A percentile compares a stretch with the other conserved stretches of the same genome.
Evolutionary conservation across 106 monocot genomes (phyloP).

Genomic region (Gastrodia elata): DNA sequence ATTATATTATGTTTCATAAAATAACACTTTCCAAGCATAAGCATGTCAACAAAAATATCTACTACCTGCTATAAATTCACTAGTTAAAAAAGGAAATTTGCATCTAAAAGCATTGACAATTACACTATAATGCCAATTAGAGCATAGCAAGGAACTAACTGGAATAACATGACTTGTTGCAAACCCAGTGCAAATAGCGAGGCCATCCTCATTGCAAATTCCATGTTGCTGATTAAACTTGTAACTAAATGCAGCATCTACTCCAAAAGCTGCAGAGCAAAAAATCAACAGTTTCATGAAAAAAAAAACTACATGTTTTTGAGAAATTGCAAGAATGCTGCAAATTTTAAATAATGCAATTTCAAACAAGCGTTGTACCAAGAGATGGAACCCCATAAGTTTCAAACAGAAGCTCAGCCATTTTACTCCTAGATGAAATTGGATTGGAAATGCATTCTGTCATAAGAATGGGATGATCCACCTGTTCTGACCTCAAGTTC

Average conservation of each 20-base stretch:
- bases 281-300: background rate
- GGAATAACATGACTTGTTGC: slow-evolving; percentile 74
- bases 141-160: slow-evolving; percentile 38
- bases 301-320: background rate
- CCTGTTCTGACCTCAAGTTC: slow-evolving; percentile 46
- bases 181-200: slow-evolving; percentile 66
- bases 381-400: slow-evolving; percentile 82
- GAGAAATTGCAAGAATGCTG: background rate
- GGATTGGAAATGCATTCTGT: slow-evolving; percentile 92
- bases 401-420: slow-evolving; percentile 98
- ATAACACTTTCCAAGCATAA: background rate
- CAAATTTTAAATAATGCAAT: background rate
- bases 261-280: slow-evolving; percentile 75
- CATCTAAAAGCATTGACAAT: background rate
- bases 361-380: slow-evolving; percentile 30
- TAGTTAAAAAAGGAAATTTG: background rate
- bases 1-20: background rate
- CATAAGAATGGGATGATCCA: slow-evolving; percentile 94
- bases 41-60: too few species aligned
- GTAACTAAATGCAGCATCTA: slow-evolving; percentile 87
- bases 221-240: slow-evolving; percentile 86
- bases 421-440: slow-evolving; percentile 78
- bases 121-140: background rate
- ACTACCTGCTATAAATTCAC: slow-evolving; percentile 1
- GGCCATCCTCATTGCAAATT: slow-evolving; percentile 69